Base-by-base conservation (phyloP, 257 asterid species). In the Coffea eugenioides region DNA sequence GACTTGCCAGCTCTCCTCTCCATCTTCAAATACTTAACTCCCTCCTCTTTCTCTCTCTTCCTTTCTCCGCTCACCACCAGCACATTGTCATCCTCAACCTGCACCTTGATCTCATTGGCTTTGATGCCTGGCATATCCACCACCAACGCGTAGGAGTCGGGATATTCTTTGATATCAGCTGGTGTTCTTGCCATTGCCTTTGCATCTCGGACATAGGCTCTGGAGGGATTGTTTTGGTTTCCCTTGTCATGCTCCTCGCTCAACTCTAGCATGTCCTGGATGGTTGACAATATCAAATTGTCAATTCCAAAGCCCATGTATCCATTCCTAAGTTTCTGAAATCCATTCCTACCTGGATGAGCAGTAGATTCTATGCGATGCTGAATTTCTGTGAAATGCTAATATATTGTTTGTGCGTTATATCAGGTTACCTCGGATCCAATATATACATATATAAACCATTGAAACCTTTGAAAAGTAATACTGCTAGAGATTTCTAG, bases 81-180 rank as follows among this genome's bases (percentile, higher is more conserved):
- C 7, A 66, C 74, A 64, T 78, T 80, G 39, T 59, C 83, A 15
- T 85, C 86, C 77, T 84, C 86, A 36, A 86, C 7, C 6, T 84
- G 88, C 3, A 86, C 85, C 25, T 74, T 79, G 48, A 86, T 75
- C 2, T 82, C 79, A 36, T 70, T 83, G 0, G 73, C 8, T 6
- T 80, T 84, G 18, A 86, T 13, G 51, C 86, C 85, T 21, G 88
- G 90, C 88, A 86, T 84, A 81, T 84, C 90, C 20, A 86, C 71
- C 59, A 84, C 61, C 62, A 84, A 84, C 20, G 34, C 61, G 71
- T 77, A 79, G 3, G 82, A 34, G 12, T 83, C 68, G 0, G 81
- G 85, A 43, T 69, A 71, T 66, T 84, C 86, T 11, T 74, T 74
- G 18, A 84, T 79, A 80, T 86, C 90, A 6, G 86, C 83, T 0